A percentile compares a stretch with the other conserved stretches of the same genome.
Evolutionary conservation across 805 yeast species (phyloP).

Genomic region (Suhomyces tanzawaensis): DNA sequence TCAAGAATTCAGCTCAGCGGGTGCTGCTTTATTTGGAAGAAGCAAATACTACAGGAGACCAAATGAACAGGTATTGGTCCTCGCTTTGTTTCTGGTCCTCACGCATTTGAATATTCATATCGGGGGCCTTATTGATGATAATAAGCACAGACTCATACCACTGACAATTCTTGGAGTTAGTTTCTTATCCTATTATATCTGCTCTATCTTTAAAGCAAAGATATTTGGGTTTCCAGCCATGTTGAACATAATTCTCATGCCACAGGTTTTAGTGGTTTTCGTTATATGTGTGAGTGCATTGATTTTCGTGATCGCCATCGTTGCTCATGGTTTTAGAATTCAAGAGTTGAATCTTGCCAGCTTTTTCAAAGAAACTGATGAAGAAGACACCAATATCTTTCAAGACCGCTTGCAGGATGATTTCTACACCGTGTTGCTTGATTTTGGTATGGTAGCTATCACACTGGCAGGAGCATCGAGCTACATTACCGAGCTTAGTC

Average conservation of each 20-base stretch:
- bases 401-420: slow-evolving; percentile 50
- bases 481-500: slow-evolving; percentile 57
- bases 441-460: slow-evolving; percentile 60
- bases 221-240: slow-evolving; percentile 52
- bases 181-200: slow-evolving; percentile 45
- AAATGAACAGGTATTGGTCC: slow-evolving; percentile 49
- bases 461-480: slow-evolving; percentile 68
- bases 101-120: slow-evolving; percentile 64
- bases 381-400: slow-evolving; percentile 10
- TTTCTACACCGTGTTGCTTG: slow-evolving; percentile 60
- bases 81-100: slow-evolving; percentile 54
- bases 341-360: slow-evolving; percentile 37
- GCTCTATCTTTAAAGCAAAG: slow-evolving; percentile 39
- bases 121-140: slow-evolving; percentile 53
- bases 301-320: slow-evolving; percentile 57
- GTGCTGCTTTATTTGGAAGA: slow-evolving; percentile 20
- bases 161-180: slow-evolving; percentile 57
- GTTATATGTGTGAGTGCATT: slow-evolving; percentile 51
- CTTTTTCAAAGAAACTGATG: slow-evolving; percentile 25
- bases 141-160: slow-evolving; percentile 59
- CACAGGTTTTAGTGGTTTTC: slow-evolving; percentile 56
- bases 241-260: slow-evolving; percentile 58
- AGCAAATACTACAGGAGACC: slow-evolving; percentile 36
- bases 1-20: slow-evolving; percentile 59
- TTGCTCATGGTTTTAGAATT: slow-evolving; percentile 48